Evolutionary conservation across 2,329 filamentous ascomycete species (phyloP).

Genomic region (Gaeumannomyces sp.): DNA sequence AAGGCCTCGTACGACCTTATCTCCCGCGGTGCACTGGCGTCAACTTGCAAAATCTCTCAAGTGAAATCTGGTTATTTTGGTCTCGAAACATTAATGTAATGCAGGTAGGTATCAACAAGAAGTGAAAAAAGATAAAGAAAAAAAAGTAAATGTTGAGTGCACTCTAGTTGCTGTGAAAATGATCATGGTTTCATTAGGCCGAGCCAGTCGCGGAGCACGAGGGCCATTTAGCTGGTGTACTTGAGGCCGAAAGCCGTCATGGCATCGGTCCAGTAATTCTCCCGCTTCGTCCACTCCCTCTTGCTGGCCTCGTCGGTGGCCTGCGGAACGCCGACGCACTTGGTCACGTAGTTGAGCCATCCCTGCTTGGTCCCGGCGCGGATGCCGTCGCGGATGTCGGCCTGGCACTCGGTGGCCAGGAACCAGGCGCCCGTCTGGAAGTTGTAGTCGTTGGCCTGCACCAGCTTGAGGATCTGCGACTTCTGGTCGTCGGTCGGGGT

Average conservation of each 20-base stretch:
- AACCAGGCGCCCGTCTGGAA: slow-evolving; percentile 50
- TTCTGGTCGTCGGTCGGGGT: slow-evolving; percentile 25
- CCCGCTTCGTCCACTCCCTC: slow-evolving; percentile 2
- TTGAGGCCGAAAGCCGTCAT: background rate
- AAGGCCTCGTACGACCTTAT: no score
- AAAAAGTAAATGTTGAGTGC: background rate
- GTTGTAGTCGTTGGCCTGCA: slow-evolving; percentile 44
- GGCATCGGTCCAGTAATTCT: slow-evolving; percentile 5
- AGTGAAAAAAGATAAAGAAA: background rate
- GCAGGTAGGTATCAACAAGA: no score
- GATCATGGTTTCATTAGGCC: background rate
- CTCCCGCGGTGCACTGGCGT: no score
- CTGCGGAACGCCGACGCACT: slow-evolving; percentile 34
- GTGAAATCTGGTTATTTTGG: background rate
- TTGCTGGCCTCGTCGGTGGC: background rate
- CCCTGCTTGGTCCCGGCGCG: slow-evolving; percentile 32
- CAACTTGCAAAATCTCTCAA: background rate
- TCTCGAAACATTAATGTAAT: background rate
- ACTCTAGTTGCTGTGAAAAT: background rate
- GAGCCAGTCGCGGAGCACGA: background rate
- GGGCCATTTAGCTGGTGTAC: background rate
- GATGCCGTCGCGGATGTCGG: slow-evolving; percentile 27
- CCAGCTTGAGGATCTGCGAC: slow-evolving; percentile 33
- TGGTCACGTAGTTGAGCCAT: slow-evolving; percentile 37
- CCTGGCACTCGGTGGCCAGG: slow-evolving; percentile 36